Evolutionary conservation across 1,284 basidiomycete genomes (phyloP).

Genomic region (Melampsora abietis-canadensis): DNA sequence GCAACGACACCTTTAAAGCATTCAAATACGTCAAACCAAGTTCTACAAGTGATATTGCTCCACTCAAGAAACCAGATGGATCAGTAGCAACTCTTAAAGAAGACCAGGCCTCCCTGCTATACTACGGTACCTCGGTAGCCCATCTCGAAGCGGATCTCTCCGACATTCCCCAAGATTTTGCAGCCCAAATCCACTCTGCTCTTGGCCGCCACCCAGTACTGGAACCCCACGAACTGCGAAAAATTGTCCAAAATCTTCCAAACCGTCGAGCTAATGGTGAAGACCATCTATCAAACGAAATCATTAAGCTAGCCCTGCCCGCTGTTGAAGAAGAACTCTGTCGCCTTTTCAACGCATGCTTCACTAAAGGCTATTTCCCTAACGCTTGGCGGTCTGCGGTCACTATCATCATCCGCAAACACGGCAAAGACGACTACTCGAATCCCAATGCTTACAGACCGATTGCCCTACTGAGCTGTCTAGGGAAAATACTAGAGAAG

Average conservation of each 20-base stretch:
- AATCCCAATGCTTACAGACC: no score
- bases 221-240: background rate
- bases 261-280: background rate
- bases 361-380: background rate
- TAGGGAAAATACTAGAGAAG: slow-evolving; percentile 17
- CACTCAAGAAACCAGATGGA: no score
- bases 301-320: no score
- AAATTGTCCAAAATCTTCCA: background rate
- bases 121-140: background rate
- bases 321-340: background rate
- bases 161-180: no score
- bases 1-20: background rate
- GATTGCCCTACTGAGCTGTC: no score
- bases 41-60: slow-evolving; percentile 7
- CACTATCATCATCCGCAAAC: slow-evolving; percentile 4
- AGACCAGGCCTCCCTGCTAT: background rate
- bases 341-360: no score
- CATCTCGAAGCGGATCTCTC: no score
- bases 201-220: background rate
- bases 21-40: no score
- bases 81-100: no score
- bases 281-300: background rate
- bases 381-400: background rate
- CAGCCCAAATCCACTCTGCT: no score
- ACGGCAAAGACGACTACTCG: slow-evolving; percentile 6